Conservation (phyloP, 768 basidiomycete species). For the Naganishia vaughanmartiniae region DNA sequence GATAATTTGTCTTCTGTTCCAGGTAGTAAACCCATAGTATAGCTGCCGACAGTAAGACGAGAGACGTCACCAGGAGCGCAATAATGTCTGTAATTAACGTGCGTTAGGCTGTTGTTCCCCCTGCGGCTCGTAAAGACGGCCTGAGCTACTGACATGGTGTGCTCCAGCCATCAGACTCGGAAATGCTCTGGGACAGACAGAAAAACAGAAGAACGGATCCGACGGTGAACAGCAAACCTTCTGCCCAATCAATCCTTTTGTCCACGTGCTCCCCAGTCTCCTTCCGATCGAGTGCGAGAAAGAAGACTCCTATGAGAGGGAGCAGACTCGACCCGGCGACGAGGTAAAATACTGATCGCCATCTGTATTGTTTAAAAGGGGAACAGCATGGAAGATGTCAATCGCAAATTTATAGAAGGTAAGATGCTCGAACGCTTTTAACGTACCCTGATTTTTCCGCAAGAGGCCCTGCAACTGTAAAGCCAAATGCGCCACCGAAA, state of each 20-base stretch:
- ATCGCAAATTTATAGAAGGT: not conserved
- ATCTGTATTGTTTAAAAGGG: not conserved
- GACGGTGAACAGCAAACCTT: slow-evolving; percentile 62
- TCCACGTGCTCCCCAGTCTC: slow-evolving; percentile 33
- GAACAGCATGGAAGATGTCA: not conserved
- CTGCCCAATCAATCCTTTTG: slow-evolving; percentile 71
- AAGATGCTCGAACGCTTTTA: not conserved
- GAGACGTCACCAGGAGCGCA: slow-evolving; percentile 62
- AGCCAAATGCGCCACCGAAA: slow-evolving; percentile 2
- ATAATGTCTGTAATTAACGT: not conserved
- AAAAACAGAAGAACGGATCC: slow-evolving; percentile 70
- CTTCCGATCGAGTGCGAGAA: slow-evolving; percentile 1
- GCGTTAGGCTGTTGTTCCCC: slow-evolving; percentile 39
- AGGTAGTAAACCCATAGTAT: slow-evolving; percentile 65
- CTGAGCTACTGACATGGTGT: slow-evolving; percentile 3
- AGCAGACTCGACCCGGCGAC: not conserved
- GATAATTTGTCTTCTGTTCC: slow-evolving; percentile 51
- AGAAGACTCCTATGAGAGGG: not conserved
- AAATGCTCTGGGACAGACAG: slow-evolving; percentile 60
- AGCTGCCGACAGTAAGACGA: slow-evolving; percentile 63
- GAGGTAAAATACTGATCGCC: slow-evolving; percentile 8
- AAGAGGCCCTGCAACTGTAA: not conserved
- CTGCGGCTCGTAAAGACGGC: not conserved
- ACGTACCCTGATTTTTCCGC: not conserved
- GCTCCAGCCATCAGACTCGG: not conserved